Evolutionary conservation across 495 filamentous ascomycete species (phyloP).

Genomic region (Podospora bellae-mahoneyi): DNA sequence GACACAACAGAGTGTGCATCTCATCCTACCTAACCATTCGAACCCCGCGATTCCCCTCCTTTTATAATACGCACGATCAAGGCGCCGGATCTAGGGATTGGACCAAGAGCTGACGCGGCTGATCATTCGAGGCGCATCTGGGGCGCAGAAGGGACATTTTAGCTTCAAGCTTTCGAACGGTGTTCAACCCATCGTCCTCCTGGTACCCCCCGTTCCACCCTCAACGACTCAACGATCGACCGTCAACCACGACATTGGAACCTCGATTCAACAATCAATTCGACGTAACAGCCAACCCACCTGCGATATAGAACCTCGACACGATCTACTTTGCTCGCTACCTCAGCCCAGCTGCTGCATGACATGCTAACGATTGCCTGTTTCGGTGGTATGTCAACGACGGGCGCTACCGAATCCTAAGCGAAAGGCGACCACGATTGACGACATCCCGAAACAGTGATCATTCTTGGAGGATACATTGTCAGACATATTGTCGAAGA

Average conservation of each 20-base stretch:
- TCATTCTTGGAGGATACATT: not conserved
- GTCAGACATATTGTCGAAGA: not conserved
- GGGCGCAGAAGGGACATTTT: slow-evolving; percentile 11
- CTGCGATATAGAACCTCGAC: not conserved
- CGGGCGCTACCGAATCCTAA: not conserved
- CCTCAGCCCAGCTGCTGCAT: not conserved
- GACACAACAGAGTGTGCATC: not conserved
- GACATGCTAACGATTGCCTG: not conserved
- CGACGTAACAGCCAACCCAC: not conserved
- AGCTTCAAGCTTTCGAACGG: not conserved
- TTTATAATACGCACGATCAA: not conserved
- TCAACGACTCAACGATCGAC: not conserved
- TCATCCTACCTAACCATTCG: not conserved
- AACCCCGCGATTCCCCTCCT: slow-evolving; percentile 6
- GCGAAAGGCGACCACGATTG: not conserved
- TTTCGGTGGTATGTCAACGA: not conserved
- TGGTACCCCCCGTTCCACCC: not conserved
- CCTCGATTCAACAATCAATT: not conserved
- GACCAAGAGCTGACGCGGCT: not conserved
- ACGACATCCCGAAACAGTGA: not conserved
- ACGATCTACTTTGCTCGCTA: not conserved
- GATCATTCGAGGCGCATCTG: slow-evolving; percentile 7
- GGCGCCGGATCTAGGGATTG: not conserved
- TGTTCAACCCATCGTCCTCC: not conserved
- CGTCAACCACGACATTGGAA: not conserved